These are phyloP conservation scores for Candida andamanensis DNA, from an alignment of 805 yeast genomes.

Conservation along the genomic window DNA sequence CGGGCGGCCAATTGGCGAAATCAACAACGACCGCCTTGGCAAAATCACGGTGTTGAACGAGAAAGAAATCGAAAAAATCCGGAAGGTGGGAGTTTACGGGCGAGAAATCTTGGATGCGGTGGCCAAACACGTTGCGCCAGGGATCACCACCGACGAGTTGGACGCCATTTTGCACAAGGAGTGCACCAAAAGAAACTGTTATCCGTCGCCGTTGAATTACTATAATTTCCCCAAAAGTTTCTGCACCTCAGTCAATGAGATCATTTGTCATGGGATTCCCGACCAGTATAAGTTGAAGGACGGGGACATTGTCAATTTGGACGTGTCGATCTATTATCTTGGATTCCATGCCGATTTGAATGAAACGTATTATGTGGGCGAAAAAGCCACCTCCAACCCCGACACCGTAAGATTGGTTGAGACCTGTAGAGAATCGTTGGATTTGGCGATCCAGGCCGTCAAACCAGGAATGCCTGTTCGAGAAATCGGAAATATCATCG, in stretches of 20 bases:
- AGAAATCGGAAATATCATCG: slow-evolving; percentile 81
- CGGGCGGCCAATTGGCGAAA: slow-evolving; percentile 79
- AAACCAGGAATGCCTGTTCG: slow-evolving; percentile 92
- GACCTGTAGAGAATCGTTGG: slow-evolving; percentile 77
- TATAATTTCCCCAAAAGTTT: slow-evolving; percentile 88
- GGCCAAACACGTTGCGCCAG: slow-evolving; percentile 79
- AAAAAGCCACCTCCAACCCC: slow-evolving; percentile 70
- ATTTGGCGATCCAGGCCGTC: slow-evolving; percentile 74
- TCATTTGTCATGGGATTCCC: slow-evolving; percentile 96
- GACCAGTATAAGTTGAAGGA: slow-evolving; percentile 82
- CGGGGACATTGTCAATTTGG: slow-evolving; percentile 92
- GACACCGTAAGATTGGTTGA: slow-evolving; percentile 88
- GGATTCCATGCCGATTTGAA: slow-evolving; percentile 94
- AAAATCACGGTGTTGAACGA: slow-evolving; percentile 58
- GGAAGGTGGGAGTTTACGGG: slow-evolving; percentile 69
- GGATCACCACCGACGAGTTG: slow-evolving; percentile 88
- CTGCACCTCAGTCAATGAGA: slow-evolving; percentile 92
- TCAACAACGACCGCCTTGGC: slow-evolving; percentile 61
- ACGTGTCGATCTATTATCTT: slow-evolving; percentile 75
- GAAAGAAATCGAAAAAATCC: slow-evolving; percentile 70
- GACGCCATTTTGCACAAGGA: slow-evolving; percentile 85
- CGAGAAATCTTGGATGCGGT: slow-evolving; percentile 89
- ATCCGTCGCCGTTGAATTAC: slow-evolving; percentile 94
- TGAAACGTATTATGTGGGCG: slow-evolving; percentile 96
- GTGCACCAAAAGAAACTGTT: slow-evolving; percentile 80